Evolutionary conservation across 2,329 filamentous ascomycete species (phyloP).

Genomic region (Colletotrichum sojae): DNA sequence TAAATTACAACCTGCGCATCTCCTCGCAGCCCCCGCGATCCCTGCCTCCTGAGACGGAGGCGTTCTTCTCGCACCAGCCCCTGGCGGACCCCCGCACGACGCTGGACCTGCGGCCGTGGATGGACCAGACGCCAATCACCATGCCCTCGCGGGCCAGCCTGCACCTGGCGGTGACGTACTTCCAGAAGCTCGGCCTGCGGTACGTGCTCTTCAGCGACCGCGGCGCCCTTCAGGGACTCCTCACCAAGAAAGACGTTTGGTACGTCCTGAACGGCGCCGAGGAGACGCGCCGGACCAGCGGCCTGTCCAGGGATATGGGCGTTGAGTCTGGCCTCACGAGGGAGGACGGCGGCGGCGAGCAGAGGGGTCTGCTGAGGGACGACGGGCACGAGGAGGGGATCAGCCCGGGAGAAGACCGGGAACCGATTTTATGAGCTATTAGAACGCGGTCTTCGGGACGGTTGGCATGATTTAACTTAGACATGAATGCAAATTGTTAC

Average conservation of each 20-base stretch:
- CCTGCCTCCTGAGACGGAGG: constrained; percentile 79
- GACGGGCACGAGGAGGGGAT: constrained; percentile 52
- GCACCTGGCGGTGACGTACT: constrained; percentile 90
- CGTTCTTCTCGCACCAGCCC: constrained; percentile 87
- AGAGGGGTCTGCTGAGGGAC: constrained; percentile 58
- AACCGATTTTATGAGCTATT: constrained; percentile 38
- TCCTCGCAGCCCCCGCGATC: constrained; percentile 70
- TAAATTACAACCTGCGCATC: constrained; percentile 82
- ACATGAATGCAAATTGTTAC: constrained; percentile 6
- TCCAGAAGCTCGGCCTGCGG: constrained; percentile 91
- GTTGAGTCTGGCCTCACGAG: constrained; percentile 54
- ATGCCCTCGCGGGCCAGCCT: constrained; percentile 82
- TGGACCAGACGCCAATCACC: constrained; percentile 98
- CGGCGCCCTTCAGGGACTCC: constrained; percentile 84
- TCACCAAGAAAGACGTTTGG: constrained; percentile 99
- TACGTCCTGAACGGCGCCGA: constrained; percentile 87
- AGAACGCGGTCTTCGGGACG: constrained; percentile 3
- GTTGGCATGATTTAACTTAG: constrained; percentile 4
- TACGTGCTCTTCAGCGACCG: constrained; percentile 91
- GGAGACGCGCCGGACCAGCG: constrained; percentile 65
- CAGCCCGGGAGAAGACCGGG: constrained; percentile 42
- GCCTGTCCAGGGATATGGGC: constrained; percentile 44
- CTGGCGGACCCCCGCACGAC: constrained; percentile 83
- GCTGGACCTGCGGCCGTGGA: constrained; percentile 94
- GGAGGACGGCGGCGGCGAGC: constrained; percentile 57